Evolutionary conservation across 1,139 yeast genomes (phyloP).

Genomic region (Taiozyma sp.): DNA sequence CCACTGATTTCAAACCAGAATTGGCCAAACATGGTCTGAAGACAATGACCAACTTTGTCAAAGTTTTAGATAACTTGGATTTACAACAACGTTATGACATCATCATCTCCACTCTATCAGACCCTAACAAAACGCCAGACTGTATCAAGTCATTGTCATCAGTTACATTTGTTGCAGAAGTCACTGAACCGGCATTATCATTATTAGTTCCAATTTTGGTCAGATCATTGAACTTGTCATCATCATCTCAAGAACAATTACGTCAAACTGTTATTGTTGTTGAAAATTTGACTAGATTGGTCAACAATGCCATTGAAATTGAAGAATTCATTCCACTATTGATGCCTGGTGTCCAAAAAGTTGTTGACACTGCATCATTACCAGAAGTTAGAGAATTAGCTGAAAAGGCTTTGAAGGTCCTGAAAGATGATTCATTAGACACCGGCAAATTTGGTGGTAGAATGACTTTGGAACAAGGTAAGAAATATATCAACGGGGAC

Average conservation of each 20-base stretch:
- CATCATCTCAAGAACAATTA: slow-evolving; percentile 91
- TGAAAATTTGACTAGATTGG: slow-evolving; percentile 92
- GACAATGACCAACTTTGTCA: slow-evolving; percentile 67
- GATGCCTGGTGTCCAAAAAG: slow-evolving; percentile 87
- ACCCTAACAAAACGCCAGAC: slow-evolving; percentile 83
- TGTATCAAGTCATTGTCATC: slow-evolving; percentile 88
- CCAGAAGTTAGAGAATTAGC: slow-evolving; percentile 98
- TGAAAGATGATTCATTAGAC: slow-evolving; percentile 62
- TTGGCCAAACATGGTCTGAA: slow-evolving; percentile 80
- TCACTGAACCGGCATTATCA: slow-evolving; percentile 91
- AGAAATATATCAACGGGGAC: slow-evolving; percentile 35
- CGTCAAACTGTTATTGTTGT: slow-evolving; percentile 96
- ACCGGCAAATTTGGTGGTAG: slow-evolving; percentile 79
- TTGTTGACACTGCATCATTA: slow-evolving; percentile 82
- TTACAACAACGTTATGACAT: slow-evolving; percentile 81
- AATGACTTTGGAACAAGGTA: slow-evolving; percentile 53
- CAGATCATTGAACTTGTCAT: slow-evolving; percentile 83
- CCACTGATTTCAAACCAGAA: slow-evolving; percentile 97
- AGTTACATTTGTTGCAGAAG: slow-evolving; percentile 97
- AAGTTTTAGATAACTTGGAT: slow-evolving; percentile 88
- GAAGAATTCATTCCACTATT: slow-evolving; percentile 82
- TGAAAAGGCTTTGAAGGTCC: slow-evolving; percentile 73
- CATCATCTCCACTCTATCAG: slow-evolving; percentile 83
- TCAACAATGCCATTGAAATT: slow-evolving; percentile 89
- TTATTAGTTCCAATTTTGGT: slow-evolving; percentile 88